Conservation (phyloP, 768 basidiomycete genomes). For the Mycena floridula region DNA sequence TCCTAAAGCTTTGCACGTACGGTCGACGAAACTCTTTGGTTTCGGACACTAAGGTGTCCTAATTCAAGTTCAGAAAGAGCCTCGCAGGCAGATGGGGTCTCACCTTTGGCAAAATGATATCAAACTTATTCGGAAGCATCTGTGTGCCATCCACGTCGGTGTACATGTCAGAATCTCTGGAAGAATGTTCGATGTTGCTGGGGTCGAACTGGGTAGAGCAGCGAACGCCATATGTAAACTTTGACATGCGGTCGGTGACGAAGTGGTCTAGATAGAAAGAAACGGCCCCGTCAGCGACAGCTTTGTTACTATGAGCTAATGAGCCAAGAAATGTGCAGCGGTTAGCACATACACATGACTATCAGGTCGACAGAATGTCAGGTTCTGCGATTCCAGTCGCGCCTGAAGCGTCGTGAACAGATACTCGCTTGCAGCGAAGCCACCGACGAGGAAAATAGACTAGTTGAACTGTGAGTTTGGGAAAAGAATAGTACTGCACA, state of each 20-base stretch:
- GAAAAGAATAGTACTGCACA: no score
- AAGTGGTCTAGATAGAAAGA: conserved; percentile 32
- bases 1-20: no score
- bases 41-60: conserved; percentile 28
- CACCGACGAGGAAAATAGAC: conserved; percentile 45
- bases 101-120: background rate
- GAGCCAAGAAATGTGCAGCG: background rate
- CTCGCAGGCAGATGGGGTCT: background rate
- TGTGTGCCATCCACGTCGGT: conserved; percentile 31
- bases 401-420: conserved; percentile 34
- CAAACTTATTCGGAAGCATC: conserved; percentile 10
- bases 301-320: conserved; percentile 27
- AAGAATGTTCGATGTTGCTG: conserved; percentile 18
- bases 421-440: conserved; percentile 46
- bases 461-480: conserved; percentile 9
- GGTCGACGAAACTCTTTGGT: conserved; percentile 24
- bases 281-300: conserved; percentile 35
- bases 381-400: conserved; percentile 24
- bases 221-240: conserved; percentile 28
- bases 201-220: conserved; percentile 15
- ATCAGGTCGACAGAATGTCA: conserved; percentile 38
- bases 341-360: conserved; percentile 33
- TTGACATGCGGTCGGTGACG: conserved; percentile 29
- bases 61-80: background rate
- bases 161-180: conserved; percentile 14